These are phyloP conservation scores for Pseudevernia furfuracea DNA, from an alignment of 495 filamentous ascomycete species.

Conservation along the genomic window DNA sequence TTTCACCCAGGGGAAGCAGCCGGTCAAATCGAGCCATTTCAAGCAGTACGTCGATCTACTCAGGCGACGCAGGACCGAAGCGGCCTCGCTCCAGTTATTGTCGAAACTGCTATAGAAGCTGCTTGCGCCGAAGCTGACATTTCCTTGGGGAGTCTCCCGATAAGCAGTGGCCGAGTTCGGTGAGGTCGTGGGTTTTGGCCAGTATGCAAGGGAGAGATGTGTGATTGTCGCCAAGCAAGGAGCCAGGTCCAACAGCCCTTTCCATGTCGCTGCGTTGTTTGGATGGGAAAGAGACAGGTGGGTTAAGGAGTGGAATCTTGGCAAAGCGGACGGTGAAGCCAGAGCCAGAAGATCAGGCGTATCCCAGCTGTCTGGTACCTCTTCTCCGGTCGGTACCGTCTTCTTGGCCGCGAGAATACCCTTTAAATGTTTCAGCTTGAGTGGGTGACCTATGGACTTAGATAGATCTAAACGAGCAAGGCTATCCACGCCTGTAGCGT, in stretches of 20 bases:
- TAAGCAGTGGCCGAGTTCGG: slow-evolving; percentile 51
- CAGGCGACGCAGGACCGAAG: slow-evolving; percentile 59
- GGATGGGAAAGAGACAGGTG: slow-evolving; percentile 50
- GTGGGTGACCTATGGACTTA: slow-evolving; percentile 48
- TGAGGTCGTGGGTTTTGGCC: slow-evolving; percentile 65
- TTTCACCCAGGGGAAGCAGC: slow-evolving; percentile 62
- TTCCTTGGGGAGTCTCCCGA: slow-evolving; percentile 40
- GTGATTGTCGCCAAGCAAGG: slow-evolving; percentile 57
- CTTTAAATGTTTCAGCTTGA: slow-evolving; percentile 52
- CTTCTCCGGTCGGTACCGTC: slow-evolving; percentile 15
- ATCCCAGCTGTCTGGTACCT: slow-evolving; percentile 19
- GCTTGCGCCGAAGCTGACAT: slow-evolving; percentile 53
- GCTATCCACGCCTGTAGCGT: slow-evolving; percentile 40
- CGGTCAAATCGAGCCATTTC: slow-evolving; percentile 73
- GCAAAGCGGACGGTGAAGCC: slow-evolving; percentile 12
- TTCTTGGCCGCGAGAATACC: slow-evolving; percentile 34
- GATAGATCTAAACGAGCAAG: slow-evolving; percentile 58
- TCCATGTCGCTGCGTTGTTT: slow-evolving; percentile 51
- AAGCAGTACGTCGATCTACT: slow-evolving; percentile 60
- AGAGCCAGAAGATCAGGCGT: not conserved
- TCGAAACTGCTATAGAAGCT: slow-evolving; percentile 59
- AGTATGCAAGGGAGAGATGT: slow-evolving; percentile 71
- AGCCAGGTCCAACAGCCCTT: slow-evolving; percentile 54
- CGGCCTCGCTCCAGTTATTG: slow-evolving; percentile 62
- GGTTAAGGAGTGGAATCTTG: slow-evolving; percentile 42